Base-by-base conservation (phyloP, 2,329 filamentous ascomycete species). In the Paecilomyces sp. region DNA sequence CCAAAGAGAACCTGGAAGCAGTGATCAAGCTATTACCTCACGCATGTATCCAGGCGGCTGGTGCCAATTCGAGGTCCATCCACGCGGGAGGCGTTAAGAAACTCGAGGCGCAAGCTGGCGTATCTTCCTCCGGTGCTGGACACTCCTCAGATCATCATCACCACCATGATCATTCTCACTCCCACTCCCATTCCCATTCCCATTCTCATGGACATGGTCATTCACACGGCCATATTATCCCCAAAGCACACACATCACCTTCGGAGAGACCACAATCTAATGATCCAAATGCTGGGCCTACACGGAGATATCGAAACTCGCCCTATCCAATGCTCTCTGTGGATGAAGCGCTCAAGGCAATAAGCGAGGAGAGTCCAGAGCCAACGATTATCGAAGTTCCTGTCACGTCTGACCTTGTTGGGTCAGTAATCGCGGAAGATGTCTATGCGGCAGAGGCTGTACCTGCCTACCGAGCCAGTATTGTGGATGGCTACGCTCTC, bases 401-500 rank as follows among this genome's bases (percentile, higher is more conserved):
- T 6, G 88, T 96, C 3, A 79, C 88, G 61, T 80, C 82, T 34
- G 76, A 77, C 1, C 78, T 97, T 0, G 84, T 93, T 1, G 91
- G 91, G 7, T 85, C 83, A 8, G 88, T 97, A 0, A 79, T 99
- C 1, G 92, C 93, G 0, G 86, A 92, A 70, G 89, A 96, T 65
- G 88, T 99, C 25, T 84, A 80, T 47, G 91, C 94, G 0, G 77
- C 77, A 3, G 93, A 97, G 71, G 85, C 88, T 7, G 94, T 99
- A 0, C 94, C 94, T 0, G 94, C 93, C 0, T 99, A 96, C 76
- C 83, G 92, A 60, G 94, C 94, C 18, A 97, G 93, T 70, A 97
- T 97, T 50, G 94, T 99, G 0, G 94, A 99, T 73, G 94, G 94
- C 1, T 99, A 99, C 70, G 94, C 94, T 2, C 84, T 96, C 0